Base-by-base conservation (phyloP, 495 filamentous ascomycete species). In the Penicillium turbatum region DNA sequence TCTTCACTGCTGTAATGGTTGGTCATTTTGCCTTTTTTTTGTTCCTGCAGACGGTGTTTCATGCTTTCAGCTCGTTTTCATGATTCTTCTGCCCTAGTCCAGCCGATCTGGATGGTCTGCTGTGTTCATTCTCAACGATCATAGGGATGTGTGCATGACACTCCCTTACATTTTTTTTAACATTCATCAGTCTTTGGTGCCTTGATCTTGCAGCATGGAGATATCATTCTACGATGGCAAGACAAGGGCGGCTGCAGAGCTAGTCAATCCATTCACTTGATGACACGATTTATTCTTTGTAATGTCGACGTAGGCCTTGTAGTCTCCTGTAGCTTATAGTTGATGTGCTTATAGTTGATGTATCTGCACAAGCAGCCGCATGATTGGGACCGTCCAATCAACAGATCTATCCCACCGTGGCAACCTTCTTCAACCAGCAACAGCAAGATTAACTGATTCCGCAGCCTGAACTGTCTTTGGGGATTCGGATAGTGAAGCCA, bases 1-100 rank as follows among this genome's bases (percentile, higher is more conserved):
- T 62, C 49, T 63, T 48, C 55, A 63, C 53, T 62, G 59, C 56
- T 65, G 55, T 67, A 67, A 67, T 68, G 64, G 53, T 60, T 49
- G 55, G 51, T 59, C 55, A 24, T 63, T 56, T 49, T 38, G 13
- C 9, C 21, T 57, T 46, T 27, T 29, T 36, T 11, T 43, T 29
- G 55, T 54, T 48, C 34, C 45, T 24, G 46, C 46, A 46, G 38
- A 40, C 48, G 45, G 44, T 53, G 30, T 57, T 16, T 32, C 31
- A 31, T 38, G 46, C 47, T 46, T 51, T 26, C 37, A 32, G 16
- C 15, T 51, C 21, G 29, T 41, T 36, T 37, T 19, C 31, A 30
- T 39, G 35, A 40, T 38, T 49, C 15, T 36, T 46, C 39, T 39
- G 39, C 30, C 30, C 4, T 32, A n/a, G 31, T 42, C 26, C 31